Conservation (phyloP, 192 early-diverging fungal species). For the Backusella australiensis region DNA sequence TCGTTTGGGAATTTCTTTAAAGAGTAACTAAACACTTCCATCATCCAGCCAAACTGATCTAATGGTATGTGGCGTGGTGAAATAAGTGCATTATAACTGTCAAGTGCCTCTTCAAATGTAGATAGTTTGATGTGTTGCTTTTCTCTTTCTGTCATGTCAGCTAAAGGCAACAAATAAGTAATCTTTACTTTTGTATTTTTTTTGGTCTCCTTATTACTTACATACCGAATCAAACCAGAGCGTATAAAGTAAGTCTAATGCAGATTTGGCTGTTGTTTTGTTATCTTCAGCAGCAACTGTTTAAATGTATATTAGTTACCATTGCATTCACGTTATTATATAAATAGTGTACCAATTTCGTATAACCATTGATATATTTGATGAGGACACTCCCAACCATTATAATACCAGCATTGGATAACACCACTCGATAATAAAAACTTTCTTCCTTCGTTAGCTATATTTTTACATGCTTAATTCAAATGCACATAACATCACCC, state of each 20-base stretch:
- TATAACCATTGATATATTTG: conserved; percentile 6
- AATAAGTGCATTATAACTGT: neutral
- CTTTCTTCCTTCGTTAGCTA: neutral
- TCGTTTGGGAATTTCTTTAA: neutral
- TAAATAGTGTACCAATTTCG: conserved; percentile 7
- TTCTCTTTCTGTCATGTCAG: neutral
- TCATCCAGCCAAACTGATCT: conserved; percentile 9
- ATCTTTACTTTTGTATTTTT: neutral
- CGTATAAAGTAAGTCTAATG: neutral
- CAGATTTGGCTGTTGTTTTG: conserved; percentile 6
- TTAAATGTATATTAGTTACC: neutral
- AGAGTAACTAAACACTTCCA: conserved; percentile 4
- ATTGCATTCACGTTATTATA: neutral
- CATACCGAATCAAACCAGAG: conserved; percentile 6
- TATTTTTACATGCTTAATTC: too few species aligned
- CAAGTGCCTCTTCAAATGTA: neutral
- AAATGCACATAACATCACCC: neutral
- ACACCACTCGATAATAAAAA: conserved; percentile 11
- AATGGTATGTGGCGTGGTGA: neutral
- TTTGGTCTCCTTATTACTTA: neutral
- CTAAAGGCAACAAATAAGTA: neutral
- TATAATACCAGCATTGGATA: conserved; percentile 5
- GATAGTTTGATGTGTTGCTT: neutral
- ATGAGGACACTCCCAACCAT: conserved; percentile 18
- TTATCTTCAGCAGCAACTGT: conserved; percentile 5